Percentiles rank a stretch among this genome's conserved stretches.
Conservation (phyloP, 2,329 filamentous ascomycete species). For the Falciphora oryzae region DNA sequence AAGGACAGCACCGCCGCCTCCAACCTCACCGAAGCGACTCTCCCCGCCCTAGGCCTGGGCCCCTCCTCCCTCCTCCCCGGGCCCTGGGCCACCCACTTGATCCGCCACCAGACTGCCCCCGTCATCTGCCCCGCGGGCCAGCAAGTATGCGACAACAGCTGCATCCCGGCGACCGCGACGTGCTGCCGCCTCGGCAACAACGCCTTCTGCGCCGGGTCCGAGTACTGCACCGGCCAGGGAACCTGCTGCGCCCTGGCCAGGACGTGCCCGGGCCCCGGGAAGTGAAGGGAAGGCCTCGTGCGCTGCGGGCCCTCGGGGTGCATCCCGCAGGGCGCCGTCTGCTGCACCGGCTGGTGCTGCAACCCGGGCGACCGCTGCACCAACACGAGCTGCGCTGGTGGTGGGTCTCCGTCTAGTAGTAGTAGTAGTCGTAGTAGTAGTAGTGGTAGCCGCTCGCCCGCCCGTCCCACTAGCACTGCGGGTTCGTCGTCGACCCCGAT, state of each 20-base stretch:
- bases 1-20: background rate
- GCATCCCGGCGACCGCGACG: background rate
- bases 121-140: background rate
- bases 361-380: background rate
- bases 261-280: background rate
- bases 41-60: constrained; percentile 2
- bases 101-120: background rate
- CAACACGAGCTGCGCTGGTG: background rate
- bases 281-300: background rate
- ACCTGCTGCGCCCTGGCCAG: background rate
- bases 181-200: constrained; percentile 1
- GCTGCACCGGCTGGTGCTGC: constrained; percentile 1
- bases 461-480: too few species aligned
- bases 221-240: background rate
- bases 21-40: background rate
- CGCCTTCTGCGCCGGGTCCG: background rate
- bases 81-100: background rate
- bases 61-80: background rate
- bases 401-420: too few species aligned
- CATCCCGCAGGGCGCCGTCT: background rate
- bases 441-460: too few species aligned
- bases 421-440: too few species aligned
- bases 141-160: background rate
- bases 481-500: background rate
- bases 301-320: background rate